Percentiles rank a stretch among this genome's conserved stretches.
These are phyloP conservation scores for Corniculantispora saksenae DNA, from an alignment of 2,329 filamentous ascomycete genomes.

Conservation along the genomic window DNA sequence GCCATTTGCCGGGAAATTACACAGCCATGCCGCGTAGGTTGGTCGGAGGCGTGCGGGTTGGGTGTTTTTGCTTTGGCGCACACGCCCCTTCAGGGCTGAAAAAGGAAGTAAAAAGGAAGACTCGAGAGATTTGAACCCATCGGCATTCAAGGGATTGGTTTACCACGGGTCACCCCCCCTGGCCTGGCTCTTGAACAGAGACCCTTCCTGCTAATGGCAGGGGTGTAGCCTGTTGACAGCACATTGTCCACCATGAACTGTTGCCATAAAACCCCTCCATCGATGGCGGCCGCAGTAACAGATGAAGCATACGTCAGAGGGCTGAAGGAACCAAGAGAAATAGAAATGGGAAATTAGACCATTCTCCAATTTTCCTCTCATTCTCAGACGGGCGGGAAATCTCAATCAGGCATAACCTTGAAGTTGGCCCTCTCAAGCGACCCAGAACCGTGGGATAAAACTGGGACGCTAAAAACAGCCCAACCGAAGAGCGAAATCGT, in stretches of 20 bases:
- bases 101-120: background rate
- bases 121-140: conserved; percentile 1
- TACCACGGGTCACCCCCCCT: background rate
- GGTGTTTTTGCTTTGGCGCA: background rate
- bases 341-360: background rate
- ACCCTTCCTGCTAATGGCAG: background rate
- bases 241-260: background rate
- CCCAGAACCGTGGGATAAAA: background rate
- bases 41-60: background rate
- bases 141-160: conserved; percentile 1
- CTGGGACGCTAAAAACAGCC: background rate
- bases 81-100: background rate
- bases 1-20: conserved; percentile 8
- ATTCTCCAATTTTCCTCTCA: conserved; percentile 9
- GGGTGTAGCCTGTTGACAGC: background rate
- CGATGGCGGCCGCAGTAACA: no score
- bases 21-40: background rate
- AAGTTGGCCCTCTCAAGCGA: background rate
- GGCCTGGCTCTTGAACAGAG: background rate
- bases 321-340: background rate
- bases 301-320: background rate
- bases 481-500: background rate
- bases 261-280: no score
- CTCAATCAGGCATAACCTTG: conserved; percentile 11
- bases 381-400: background rate